These are phyloP conservation scores for Salix caprea DNA, from an alignment of 345 rosid genomes.

Conservation along the genomic window DNA sequence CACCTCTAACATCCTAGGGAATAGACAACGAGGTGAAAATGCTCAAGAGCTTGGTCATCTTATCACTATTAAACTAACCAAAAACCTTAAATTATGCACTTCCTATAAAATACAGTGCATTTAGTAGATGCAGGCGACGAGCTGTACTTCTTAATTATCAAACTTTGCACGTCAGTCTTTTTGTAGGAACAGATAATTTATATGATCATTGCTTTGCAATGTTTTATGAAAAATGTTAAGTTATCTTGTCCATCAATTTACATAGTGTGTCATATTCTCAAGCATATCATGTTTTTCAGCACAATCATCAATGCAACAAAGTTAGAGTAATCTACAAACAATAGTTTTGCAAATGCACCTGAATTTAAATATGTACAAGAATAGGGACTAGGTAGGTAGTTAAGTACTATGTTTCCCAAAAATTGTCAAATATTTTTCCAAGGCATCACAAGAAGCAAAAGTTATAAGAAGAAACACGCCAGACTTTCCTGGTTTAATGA, in stretches of 20 bases:
- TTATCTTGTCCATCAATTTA: background rate
- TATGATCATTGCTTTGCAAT: background rate
- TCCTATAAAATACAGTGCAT: background rate
- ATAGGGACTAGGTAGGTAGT: background rate
- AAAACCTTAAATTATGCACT: background rate
- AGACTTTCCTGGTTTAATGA: background rate
- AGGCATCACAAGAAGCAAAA: background rate
- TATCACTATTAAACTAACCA: background rate
- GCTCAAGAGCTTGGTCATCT: background rate
- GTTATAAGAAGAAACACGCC: background rate
- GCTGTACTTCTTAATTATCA: too few species aligned
- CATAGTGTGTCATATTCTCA: background rate
- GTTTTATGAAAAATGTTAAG: background rate
- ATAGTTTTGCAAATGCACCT: background rate
- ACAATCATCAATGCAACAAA: background rate
- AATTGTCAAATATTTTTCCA: background rate
- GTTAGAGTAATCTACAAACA: background rate
- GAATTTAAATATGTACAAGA: background rate
- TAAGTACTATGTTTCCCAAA: background rate
- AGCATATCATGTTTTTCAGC: background rate
- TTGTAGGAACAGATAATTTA: background rate
- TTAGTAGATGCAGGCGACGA: background rate
- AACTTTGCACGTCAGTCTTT: background rate
- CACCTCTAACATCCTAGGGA: background rate
- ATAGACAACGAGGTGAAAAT: background rate